Evolutionary conservation across 192 early-diverging fungal species (phyloP), one percentile per base, ranked within the genome.

Genomic region (Coemansia sp.): DNA sequence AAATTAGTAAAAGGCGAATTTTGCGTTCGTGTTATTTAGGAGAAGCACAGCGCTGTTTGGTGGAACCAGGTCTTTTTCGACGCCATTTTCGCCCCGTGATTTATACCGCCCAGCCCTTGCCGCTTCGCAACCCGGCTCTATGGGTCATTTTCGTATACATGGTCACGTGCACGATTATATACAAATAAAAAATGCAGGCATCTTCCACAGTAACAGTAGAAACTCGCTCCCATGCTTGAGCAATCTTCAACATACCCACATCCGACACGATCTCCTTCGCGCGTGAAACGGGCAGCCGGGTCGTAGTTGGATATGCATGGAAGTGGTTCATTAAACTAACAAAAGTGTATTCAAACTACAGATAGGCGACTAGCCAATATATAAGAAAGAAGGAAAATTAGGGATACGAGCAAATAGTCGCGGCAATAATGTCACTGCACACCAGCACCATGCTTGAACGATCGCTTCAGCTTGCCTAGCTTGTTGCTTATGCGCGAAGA

Each of bases 391-490:
- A 38, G 37, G 5, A 38, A 38, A 11, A 5, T 7, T 7, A 38
- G 6, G 37, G 6, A 38, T 11, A 38, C 6, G 37, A 5, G 37
- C 10, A 38, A 38, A 38, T 38, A 38, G 5, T 38, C 37, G 10
- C 37, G 37, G 37, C 6, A 11, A 38, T 11, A 59, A 59, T 11
- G 10, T 59, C 19, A n/a, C 53, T 39, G 11, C 19, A 27, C 25
- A 22, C 41, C 45, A 49, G 19, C 46, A 8, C 31, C 29, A 2
- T 51, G 65, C 40, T 75, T 74, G 25, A 74, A 43, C 43, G 78
- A 59, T 24, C 64, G 51, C 64, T 81, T 81, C 15, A 81, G 63
- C 39, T 59, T 71, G 65, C 78, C 78, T 37, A 81, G 46, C 64
- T 69, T 58, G 57, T 42, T 68, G 63, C 74, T 81, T 59, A 81